Evolutionary conservation across 768 basidiomycete species (phyloP).

Genomic region (Rossbeevera mucosa): DNA sequence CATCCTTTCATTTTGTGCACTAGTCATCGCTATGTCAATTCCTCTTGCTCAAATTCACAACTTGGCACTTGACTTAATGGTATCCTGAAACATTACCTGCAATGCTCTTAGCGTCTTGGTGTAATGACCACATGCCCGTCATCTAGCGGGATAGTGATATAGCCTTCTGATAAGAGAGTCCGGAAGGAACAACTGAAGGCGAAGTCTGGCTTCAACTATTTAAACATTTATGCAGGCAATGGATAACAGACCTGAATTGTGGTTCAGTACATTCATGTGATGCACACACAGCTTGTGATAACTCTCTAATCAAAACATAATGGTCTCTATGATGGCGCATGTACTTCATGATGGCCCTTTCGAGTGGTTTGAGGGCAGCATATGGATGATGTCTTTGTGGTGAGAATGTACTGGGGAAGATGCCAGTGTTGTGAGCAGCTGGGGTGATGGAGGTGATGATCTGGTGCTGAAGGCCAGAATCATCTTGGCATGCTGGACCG

Average conservation of each 20-base stretch:
- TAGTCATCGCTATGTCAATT: neutral
- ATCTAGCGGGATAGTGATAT: conserved; percentile 30
- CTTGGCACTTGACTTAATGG: neutral
- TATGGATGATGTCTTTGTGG: conserved; percentile 21
- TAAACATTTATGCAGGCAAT: neutral
- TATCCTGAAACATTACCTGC: too few species aligned
- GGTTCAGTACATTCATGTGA: conserved; percentile 12
- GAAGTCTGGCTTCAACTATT: neutral
- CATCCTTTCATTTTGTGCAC: conserved; percentile 15
- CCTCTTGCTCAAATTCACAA: neutral
- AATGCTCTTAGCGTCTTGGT: conserved; percentile 16
- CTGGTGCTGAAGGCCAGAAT: neutral
- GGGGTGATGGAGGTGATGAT: neutral
- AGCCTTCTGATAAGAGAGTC: conserved; percentile 24
- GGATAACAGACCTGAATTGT: conserved; percentile 21
- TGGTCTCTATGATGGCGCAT: conserved; percentile 4
- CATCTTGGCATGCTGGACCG: neutral
- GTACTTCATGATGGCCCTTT: conserved; percentile 18
- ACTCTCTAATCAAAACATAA: conserved; percentile 9
- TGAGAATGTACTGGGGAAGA: conserved; percentile 16
- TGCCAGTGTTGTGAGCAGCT: neutral
- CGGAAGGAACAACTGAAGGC: conserved; percentile 18
- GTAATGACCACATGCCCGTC: conserved; percentile 27
- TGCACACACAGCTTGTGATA: conserved; percentile 11
- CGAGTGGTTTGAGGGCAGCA: conserved; percentile 15